phyloP scores from a whole-genome alignment of 768 basidiomycete species.

The Lentinula lateritia region DNA sequence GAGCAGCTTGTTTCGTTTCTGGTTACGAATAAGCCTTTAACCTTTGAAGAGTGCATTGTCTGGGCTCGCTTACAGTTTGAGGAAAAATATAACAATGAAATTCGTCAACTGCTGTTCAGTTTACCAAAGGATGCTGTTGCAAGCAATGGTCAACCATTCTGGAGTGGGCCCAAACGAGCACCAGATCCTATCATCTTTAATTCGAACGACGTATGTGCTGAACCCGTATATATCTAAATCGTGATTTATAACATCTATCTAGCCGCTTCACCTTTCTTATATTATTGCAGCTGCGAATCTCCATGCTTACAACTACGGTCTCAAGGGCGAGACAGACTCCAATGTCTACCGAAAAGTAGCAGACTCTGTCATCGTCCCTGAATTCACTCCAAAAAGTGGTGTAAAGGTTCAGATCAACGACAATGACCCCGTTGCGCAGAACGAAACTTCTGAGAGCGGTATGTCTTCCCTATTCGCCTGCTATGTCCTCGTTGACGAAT shows the following conservation, averaged over 20 bases:
- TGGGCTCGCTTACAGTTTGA: constrained; percentile 98
- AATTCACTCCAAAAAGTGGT: constrained; percentile 90
- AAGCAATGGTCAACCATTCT: constrained; percentile 92
- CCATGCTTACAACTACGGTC: constrained; percentile 96
- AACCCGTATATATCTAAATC: not conserved
- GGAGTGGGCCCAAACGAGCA: constrained; percentile 97
- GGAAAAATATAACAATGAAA: constrained; percentile 87
- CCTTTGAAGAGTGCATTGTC: constrained; percentile 94
- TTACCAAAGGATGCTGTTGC: constrained; percentile 92
- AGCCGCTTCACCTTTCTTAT: constrained; percentile 85
- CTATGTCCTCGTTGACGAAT: constrained; percentile 9
- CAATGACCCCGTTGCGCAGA: constrained; percentile 76
- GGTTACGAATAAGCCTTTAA: constrained; percentile 88
- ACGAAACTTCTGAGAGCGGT: constrained; percentile 18
- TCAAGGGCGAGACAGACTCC: constrained; percentile 83
- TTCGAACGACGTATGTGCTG: constrained; percentile 69
- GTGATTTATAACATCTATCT: constrained; percentile 10
- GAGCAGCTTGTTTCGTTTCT: constrained; percentile 86
- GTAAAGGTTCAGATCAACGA: constrained; percentile 93
- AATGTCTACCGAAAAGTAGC: constrained; percentile 78
- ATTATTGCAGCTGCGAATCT: constrained; percentile 93
- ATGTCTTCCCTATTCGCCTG: not conserved
- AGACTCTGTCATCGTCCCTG: constrained; percentile 78
- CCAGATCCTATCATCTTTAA: constrained; percentile 88
- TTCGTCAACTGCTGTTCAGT: constrained; percentile 88